Evolutionary conservation across 805 yeast genomes (phyloP).

Genomic region (Torulaspora microellipsoides): DNA sequence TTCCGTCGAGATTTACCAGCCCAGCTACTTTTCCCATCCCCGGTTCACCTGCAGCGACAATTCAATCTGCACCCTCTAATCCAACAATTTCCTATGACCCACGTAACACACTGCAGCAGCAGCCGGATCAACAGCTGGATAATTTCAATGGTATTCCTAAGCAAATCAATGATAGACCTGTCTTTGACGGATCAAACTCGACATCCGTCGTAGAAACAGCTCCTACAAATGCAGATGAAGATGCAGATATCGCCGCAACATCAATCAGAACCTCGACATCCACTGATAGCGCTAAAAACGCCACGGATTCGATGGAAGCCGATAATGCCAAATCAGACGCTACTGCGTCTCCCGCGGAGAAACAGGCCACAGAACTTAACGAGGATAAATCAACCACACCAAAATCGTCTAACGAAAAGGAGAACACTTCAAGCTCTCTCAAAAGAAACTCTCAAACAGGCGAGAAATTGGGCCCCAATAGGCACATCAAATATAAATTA

Average conservation of each 20-base stretch:
- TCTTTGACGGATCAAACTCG: too few relatives aligned
- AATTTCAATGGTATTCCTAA: too few relatives aligned
- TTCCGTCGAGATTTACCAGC: conserved; percentile 11
- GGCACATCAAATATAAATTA: conserved; percentile 33
- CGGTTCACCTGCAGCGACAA: conserved; percentile 10
- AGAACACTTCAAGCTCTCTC: background rate
- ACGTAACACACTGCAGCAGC: too few relatives aligned
- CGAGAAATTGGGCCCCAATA: conserved; percentile 23
- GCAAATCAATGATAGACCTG: too few relatives aligned
- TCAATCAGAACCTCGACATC: background rate
- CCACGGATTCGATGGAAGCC: background rate
- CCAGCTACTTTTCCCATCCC: conserved; percentile 11
- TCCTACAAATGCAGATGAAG: background rate
- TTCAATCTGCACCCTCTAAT: conserved; percentile 3
- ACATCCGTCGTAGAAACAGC: too few relatives aligned
- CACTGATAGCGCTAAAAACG: background rate
- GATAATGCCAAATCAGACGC: background rate
- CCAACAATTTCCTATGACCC: background rate
- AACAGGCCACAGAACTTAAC: conserved; percentile 1
- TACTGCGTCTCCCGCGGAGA: background rate
- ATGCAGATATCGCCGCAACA: background rate
- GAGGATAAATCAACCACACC: conserved; percentile 12
- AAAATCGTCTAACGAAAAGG: conserved; percentile 2
- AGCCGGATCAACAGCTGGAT: too few relatives aligned
- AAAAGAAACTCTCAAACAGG: conserved; percentile 2